Conservation (phyloP, 306 rosid species). For the Pyrus betulifolia region DNA sequence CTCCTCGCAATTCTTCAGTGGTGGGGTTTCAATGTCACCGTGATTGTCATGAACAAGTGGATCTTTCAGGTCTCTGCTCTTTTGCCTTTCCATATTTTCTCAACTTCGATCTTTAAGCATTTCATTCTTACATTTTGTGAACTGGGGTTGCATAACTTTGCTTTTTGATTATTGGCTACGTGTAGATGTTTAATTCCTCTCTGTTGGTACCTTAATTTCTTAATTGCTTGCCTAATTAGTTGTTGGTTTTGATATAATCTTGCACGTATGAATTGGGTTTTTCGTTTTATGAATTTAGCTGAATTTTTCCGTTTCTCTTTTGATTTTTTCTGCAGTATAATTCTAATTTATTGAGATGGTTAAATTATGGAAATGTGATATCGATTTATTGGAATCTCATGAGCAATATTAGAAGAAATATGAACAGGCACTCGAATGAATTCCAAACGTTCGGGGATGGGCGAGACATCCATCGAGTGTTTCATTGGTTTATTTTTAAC, state of each 20-base stretch:
- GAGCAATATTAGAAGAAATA: not conserved
- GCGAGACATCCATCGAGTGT: not conserved
- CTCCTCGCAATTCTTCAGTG: conserved; percentile 82
- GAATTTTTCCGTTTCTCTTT: not conserved
- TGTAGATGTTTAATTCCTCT: not conserved
- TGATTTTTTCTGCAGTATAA: not conserved
- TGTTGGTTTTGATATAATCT: not conserved
- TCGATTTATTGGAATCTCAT: not conserved
- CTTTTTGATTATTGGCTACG: not conserved
- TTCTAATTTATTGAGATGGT: not conserved
- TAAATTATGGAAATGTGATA: not conserved
- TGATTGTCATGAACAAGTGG: conserved; percentile 94
- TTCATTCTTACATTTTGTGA: not conserved
- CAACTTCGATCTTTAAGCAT: not conserved
- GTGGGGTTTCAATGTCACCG: conserved; percentile 94
- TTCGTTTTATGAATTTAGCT: not conserved
- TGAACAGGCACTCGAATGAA: not conserved
- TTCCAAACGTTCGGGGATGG: not conserved
- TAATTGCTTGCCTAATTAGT: not conserved
- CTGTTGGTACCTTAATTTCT: not conserved
- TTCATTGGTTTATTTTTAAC: not conserved
- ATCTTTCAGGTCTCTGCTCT: conserved; percentile 76
- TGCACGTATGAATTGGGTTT: not conserved
- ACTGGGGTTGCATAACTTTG: not conserved
- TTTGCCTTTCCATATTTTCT: not conserved